Evolutionary conservation across 83 land plant species (phyloP).

Genomic region (Thuja plicata): DNA sequence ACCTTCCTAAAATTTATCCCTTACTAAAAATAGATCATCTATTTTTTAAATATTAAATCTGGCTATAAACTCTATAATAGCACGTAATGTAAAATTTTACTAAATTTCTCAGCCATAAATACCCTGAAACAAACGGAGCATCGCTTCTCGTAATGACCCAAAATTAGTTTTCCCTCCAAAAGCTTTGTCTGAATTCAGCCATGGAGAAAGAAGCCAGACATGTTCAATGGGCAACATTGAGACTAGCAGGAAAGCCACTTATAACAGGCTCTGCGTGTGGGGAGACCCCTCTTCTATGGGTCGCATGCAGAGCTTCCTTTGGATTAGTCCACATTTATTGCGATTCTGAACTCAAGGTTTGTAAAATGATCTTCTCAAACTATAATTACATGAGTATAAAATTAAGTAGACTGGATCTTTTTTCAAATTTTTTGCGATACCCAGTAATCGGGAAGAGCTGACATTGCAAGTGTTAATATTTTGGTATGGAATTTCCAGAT

Average conservation of each 20-base stretch:
- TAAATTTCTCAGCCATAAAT: too few species aligned
- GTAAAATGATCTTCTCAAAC: neutral
- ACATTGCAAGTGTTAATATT: neutral
- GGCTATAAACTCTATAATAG: too few species aligned
- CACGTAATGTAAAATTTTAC: too few species aligned
- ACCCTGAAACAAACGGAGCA: neutral
- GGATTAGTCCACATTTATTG: conserved; percentile 29
- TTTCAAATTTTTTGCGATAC: neutral
- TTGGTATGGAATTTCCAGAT: neutral
- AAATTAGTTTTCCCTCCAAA: neutral
- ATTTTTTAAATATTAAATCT: too few species aligned
- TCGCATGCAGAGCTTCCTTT: conserved; percentile 29
- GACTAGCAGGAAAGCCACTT: conserved; percentile 24
- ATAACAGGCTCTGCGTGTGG: conserved; percentile 24
- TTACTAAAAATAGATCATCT: too few species aligned
- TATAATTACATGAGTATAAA: neutral
- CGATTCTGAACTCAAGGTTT: conserved; percentile 23
- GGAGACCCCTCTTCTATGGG: conserved; percentile 29
- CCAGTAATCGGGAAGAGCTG: neutral
- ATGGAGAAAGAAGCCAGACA: conserved; percentile 14
- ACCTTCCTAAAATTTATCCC: too few species aligned
- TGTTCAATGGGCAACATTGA: conserved; percentile 29
- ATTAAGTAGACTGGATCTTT: neutral
- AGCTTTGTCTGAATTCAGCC: neutral
- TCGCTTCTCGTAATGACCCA: neutral